Conservation (phyloP, 371 early-diverging fungal genomes). For the Mucor saturninus region DNA sequence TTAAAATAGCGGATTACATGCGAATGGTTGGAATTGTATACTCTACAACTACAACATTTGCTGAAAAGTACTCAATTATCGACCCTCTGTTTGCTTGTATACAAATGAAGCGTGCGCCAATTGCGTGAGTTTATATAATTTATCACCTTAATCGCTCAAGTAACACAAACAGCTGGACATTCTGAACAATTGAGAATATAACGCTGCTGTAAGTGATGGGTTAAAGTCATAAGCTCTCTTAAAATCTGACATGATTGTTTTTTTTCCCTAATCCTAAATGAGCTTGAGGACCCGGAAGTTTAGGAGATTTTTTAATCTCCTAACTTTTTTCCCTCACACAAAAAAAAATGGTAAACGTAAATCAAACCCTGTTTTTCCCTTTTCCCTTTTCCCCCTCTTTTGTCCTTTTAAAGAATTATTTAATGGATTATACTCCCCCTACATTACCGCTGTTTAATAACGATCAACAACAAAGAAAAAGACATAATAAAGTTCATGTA, state of each 20-base stretch:
- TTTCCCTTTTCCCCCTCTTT: neutral
- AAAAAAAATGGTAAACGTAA: neutral
- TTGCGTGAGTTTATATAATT: too few relatives aligned
- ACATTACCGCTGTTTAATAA: neutral
- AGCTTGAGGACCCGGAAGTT: slow-evolving; percentile 1
- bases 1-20: too few relatives aligned
- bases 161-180: too few relatives aligned
- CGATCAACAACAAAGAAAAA: slow-evolving; percentile 5
- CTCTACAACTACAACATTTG: too few relatives aligned
- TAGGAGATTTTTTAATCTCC: slow-evolving; percentile 15
- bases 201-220: too few relatives aligned
- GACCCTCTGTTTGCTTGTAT: too few relatives aligned
- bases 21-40: too few relatives aligned
- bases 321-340: slow-evolving; percentile 1
- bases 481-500: slow-evolving; percentile 19
- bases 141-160: too few relatives aligned
- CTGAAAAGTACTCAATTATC: too few relatives aligned
- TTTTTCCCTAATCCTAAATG: neutral
- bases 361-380: neutral
- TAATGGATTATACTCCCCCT: slow-evolving; percentile 7
- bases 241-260: neutral
- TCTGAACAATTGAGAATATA: too few relatives aligned
- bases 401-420: neutral
- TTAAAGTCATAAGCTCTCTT: too few relatives aligned
- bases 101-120: too few relatives aligned